Base-by-base conservation (phyloP, 225 moss, liverwort and hornwort genomes). In the Pleurozium schreberi region DNA sequence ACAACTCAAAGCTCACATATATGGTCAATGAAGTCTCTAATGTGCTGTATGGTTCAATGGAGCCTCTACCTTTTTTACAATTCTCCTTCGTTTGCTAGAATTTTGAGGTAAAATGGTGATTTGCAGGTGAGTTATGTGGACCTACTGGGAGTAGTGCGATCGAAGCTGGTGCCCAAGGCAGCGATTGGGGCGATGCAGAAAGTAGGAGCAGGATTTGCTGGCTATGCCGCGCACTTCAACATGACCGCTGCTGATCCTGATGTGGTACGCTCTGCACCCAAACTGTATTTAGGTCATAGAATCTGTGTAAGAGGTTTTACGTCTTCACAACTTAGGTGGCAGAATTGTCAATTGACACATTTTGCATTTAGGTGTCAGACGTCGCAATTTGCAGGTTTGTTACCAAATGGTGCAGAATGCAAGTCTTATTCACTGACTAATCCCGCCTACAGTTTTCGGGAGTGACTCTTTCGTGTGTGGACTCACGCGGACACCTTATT, bases 181-280 rank as follows among this genome's bases (percentile, higher is more conserved):
- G 94, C 97, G 18, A 95, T 97, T 26, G 88, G 87, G 47, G 76
- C 87, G 71, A 94, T 96, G 91, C 90, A 94, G 77, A 86, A 82
- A 67, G 91, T n/a, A 52, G 98, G 98, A 75, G 96, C 97, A 4
- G 97, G 97, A 18, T 98, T 98, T 75, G 98, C 97, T 85, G 96
- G 97, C 87, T 98, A 92, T 83, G 97, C 97, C 55, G 94, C 95
- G 73, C 92, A 98, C 86, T 96, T 98, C 88, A 84, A 92, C 91
- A 94, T 98, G 97, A 96, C 97, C 59, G 89, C 96, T 67, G 98
- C 98, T 26, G 96, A 98, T 93, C 91, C 97, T 58, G 98, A 98
- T 84, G 15, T 96, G 95, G 96, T 98, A 74, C 85, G 84, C 50
- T 34, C 30, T 83, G 22, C 70, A 74, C 33, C 8, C 22, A 52